Conservation (phyloP, 306 rosid species). For the Acmispon strigosus region DNA sequence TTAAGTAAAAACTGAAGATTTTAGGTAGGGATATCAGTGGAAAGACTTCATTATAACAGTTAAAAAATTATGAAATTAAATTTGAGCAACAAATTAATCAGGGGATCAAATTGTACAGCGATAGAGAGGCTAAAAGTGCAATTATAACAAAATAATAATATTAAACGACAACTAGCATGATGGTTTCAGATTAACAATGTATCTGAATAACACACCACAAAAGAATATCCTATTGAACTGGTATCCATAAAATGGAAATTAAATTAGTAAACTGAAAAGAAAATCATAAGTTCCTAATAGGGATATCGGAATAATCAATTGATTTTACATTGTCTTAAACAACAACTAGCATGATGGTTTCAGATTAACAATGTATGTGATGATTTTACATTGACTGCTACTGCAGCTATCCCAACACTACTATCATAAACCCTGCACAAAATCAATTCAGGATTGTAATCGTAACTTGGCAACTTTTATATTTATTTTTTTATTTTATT, state of each 20-base stretch:
- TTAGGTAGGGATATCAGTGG: no score
- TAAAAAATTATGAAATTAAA: no score
- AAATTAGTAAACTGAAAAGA: neutral
- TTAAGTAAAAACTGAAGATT: no score
- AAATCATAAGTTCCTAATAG: conserved; percentile 6
- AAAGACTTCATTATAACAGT: no score
- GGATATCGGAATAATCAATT: neutral
- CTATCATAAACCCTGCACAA: neutral
- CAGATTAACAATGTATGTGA: neutral
- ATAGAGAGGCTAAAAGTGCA: no score
- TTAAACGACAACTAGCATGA: neutral
- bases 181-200: neutral
- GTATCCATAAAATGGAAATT: neutral
- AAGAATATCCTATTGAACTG: neutral
- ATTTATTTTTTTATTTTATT: neutral
- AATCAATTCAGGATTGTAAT: conserved; percentile 6
- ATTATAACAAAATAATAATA: neutral
- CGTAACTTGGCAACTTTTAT: neutral
- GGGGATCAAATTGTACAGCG: no score
- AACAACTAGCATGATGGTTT: neutral
- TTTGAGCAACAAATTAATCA: no score
- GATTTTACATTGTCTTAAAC: conserved; percentile 4
- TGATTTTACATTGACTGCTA: neutral
- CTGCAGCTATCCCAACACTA: neutral
- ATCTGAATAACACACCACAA: conserved; percentile 1